phyloP scores from a whole-genome alignment of 441 rosid species.

The Corymbia citriodora region DNA sequence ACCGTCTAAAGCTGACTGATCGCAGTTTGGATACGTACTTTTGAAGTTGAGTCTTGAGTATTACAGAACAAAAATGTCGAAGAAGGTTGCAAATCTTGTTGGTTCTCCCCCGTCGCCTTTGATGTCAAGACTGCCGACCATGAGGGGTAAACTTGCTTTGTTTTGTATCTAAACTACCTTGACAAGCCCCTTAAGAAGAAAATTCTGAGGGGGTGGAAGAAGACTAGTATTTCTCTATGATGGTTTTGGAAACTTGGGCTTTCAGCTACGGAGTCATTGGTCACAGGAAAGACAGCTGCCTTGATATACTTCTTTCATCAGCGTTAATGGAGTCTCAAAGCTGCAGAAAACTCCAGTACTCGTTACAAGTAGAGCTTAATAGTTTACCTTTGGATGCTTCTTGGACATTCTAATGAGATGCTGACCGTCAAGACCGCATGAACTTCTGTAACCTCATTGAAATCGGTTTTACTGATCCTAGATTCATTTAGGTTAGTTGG shows the following conservation, averaged over 20 bases:
- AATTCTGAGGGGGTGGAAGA: neutral
- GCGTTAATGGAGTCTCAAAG: neutral
- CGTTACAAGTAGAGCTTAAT: neutral
- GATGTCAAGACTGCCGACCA: neutral
- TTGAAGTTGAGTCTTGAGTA: neutral
- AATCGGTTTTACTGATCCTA: neutral
- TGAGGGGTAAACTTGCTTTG: neutral
- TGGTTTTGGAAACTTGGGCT: neutral
- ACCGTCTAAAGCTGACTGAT: neutral
- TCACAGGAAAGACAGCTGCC: neutral
- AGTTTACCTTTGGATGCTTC: neutral
- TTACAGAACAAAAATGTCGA: neutral
- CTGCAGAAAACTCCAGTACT: neutral
- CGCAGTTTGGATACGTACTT: neutral
- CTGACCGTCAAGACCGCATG: neutral
- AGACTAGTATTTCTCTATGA: neutral
- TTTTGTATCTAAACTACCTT: neutral
- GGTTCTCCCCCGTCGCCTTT: neutral
- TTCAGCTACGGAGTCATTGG: rapidly evolving
- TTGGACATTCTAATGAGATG: neutral
- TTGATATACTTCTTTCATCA: neutral
- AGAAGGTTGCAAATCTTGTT: neutral
- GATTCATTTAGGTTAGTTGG: neutral
- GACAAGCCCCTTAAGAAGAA: neutral
- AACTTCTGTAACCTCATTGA: neutral